Evolutionary conservation across 805 yeast species (phyloP), one percentile per base, ranked within the genome.

Genomic region (Spathaspora hagerdaliae): DNA sequence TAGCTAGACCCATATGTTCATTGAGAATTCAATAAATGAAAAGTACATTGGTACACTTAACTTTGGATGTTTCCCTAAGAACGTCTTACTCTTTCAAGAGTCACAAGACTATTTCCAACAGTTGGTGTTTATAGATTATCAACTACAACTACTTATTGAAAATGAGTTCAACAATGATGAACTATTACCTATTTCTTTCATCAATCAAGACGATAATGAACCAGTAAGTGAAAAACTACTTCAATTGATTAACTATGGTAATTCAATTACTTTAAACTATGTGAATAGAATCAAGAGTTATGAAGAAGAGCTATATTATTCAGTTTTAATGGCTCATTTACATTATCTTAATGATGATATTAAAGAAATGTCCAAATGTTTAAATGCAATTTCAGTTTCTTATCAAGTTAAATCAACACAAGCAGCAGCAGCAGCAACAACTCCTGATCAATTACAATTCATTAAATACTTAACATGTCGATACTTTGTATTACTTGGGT

Each of bases 21-120:
- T 63, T 32, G 67, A 63, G 44, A 48, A 46, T 24, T 48, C 60
- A 31, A 51, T 51, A n/a, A 54, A 64, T 47, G 69, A 60, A 31
- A 46, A 50, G 40, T 54, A 55, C 41, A 49, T 61, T 39, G 52
- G 49, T 37, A 60, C 67, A 5, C 58, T 71, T 44, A 57, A 56
- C 39, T 49, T 68, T 35, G 74, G 75, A 19, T 56, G 67, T 39
- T 71, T 70, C 41, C 77, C 77, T 9, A 52, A 48, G 43, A 51
- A 62, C 31, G 69, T 69, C 32, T 48, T 57, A 33, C 56, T 52
- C n/a, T 66, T 59, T 46, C 65, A 65, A 49, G 66, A 67, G 15
- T 60, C 69, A 8, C 63, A 59, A 34, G 62, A 59, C 35, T 61
- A 58, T 38, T 57, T 71, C 48, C 60, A 62, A 42, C 73, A 63